Conservation (phyloP, 192 early-diverging fungal genomes). For the Coemansia sp. region DNA sequence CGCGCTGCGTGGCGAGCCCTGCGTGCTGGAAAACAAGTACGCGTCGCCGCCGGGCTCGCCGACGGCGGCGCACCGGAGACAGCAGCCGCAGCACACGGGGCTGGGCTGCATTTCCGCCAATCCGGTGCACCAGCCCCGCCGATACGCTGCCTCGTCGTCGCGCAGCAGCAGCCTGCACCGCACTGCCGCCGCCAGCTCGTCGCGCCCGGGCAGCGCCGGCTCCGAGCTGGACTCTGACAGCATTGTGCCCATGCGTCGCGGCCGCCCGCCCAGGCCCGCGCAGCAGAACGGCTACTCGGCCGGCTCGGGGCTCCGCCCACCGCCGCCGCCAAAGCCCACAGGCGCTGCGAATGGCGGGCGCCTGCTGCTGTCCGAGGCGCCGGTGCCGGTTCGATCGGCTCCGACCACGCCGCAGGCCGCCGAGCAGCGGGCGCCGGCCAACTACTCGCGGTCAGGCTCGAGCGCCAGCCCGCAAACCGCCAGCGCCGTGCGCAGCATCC, state of each 20-base stretch:
- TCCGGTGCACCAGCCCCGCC: constrained; percentile 22
- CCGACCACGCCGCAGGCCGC: not conserved
- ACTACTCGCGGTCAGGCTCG: not conserved
- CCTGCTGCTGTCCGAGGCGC: constrained; percentile 5
- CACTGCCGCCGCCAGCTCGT: constrained; percentile 27
- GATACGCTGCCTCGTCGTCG: constrained; percentile 25
- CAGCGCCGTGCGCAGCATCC: not conserved
- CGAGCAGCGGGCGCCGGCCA: not conserved
- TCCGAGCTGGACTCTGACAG: constrained; percentile 46
- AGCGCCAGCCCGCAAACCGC: not conserved
- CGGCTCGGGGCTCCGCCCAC: not conserved
- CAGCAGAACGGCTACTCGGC: not conserved
- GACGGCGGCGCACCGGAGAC: not conserved
- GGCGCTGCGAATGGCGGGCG: constrained; percentile 7
- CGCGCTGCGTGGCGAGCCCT: constrained; percentile 47
- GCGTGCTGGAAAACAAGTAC: constrained; percentile 43
- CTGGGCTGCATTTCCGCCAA: constrained; percentile 14
- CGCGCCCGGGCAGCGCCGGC: constrained; percentile 21
- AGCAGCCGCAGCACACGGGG: not conserved
- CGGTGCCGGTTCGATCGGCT: not conserved
- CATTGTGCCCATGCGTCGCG: constrained; percentile 85
- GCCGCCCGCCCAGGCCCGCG: constrained; percentile 61
- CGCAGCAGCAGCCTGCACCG: constrained; percentile 22
- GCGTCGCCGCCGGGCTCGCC: constrained; percentile 21
- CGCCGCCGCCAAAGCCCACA: too few relatives aligned